Evolutionary conservation across 768 basidiomycete species (phyloP), one percentile per base, ranked within the genome.

Genomic region (Coprinellus aureogranulatus): DNA sequence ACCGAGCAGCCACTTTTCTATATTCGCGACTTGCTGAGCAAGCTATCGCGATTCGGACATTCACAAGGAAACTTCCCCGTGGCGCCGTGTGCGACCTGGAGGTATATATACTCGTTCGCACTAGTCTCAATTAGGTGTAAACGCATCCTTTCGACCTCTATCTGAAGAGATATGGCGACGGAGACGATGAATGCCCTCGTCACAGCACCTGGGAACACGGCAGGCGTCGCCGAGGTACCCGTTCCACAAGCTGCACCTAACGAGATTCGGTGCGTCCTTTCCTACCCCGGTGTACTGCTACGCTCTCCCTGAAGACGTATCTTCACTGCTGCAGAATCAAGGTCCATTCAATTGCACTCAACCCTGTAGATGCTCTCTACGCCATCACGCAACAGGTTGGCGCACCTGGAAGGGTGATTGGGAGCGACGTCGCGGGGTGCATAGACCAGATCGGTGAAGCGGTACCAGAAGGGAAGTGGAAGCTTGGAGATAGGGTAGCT

Each of bases 371-470:
- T 46, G 59, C 72, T 16, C 59, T 71, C 10, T 72, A 68, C 50
- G 64, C 64, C 34, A 34, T 34, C 42, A 64, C 62, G 23, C 57
- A 66, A 41, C 68, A 65, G 28, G 59, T 59, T 2, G 67, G 64
- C 27, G 58, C 64, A 44, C 67, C 68, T 18, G 72, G 72, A 34
- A 68, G 68, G 18, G 66, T 72, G 12, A 66, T 75, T 1, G 75
- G 73, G 6, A 71, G 67, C 30, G 75, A 76, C 54, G 61, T 75
- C 34, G 68, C 75, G 22, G 75, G 74, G 18, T 65, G 59, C 0
- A 59, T 76, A 5, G 70, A 75, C 23, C 64, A 62, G 27, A 28
- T 71, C 39, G 75, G 74, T 9, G 61, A 65, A n/a, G 62, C 48
- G 18, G 73, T 74, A 1, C 63, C 53, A 0, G 34, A 34, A 14